Evolutionary conservation across 2,329 filamentous ascomycete genomes (phyloP), one percentile per base, ranked within the genome.

Genomic region (Dactylonectria estremocensis): DNA sequence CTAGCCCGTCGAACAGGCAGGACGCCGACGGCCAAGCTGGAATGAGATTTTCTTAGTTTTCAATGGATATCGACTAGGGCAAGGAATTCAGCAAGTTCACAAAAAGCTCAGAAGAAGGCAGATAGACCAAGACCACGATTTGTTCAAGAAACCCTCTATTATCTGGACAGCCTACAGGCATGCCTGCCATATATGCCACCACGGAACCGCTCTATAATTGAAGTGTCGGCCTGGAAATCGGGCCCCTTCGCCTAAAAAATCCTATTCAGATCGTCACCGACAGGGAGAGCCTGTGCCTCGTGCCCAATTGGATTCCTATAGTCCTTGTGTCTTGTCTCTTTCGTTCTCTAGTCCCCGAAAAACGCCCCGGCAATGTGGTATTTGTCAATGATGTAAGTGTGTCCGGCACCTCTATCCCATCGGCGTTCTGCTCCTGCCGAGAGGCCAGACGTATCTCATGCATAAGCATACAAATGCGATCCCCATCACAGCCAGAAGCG

Each of bases 391-490:
- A 66, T 55, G 64, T 55, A 24, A 53, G 56, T 65, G 60, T 68
- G 68, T 64, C 46, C 64, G 63, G 64, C 66, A 64, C 63, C 64
- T 73, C 77, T 80, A 80, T 73, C 72, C 69, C 43, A 62, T 68
- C 55, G 67, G 66, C 61, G 64, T 69, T 54, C 50, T 65, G 66
- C 60, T 69, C 65, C 68, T 71, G 66, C 73, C 68, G 61, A 67
- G 64, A 60, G 73, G 69, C 66, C 69, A 64, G 68, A 73, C 70
- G 62, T 74, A 67, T 71, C 68, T 77, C 74, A 80, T 80, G 77
- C 79, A 81, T 76, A 82, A 71, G 75, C 85, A 86, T 76, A 83
- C 77, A 66, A 79, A 74, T 52, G 79, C 83, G 61, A 75, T 76
- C 37, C 73, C 75, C 55, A 80, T 67, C 54, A 80, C 73, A 66